Percentiles rank a stretch among this genome's conserved stretches.
Conservation (phyloP, 805 yeast species). For the Kluyveromyces aestuarii region DNA sequence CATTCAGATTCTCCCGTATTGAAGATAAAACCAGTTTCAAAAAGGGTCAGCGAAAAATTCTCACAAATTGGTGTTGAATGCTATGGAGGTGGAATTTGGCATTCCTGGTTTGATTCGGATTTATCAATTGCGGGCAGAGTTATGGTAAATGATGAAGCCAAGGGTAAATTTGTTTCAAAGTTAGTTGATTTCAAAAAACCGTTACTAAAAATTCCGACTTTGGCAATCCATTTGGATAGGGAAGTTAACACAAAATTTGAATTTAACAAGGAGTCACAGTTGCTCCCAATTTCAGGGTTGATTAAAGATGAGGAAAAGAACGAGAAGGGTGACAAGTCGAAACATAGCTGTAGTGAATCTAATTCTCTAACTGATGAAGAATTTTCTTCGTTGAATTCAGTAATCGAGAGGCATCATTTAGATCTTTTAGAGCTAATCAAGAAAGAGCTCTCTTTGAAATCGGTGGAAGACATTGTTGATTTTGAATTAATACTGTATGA, state of each 20-base stretch:
- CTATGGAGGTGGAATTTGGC: conserved; percentile 96
- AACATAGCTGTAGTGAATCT: conserved; percentile 40
- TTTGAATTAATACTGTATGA: conserved; percentile 84
- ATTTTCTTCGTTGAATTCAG: conserved; percentile 55
- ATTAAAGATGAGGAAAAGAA: conserved; percentile 22
- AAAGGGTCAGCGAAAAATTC: conserved; percentile 61
- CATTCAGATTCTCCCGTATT: conserved; percentile 93
- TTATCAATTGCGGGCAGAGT: conserved; percentile 89
- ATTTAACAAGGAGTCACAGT: conserved; percentile 79
- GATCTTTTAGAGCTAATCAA: conserved; percentile 65
- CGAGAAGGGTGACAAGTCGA: conserved; percentile 10
- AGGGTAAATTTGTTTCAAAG: conserved; percentile 48
- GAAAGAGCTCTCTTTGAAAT: conserved; percentile 43
- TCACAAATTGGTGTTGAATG: conserved; percentile 87
- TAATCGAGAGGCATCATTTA: conserved; percentile 67
- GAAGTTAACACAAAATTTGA: conserved; percentile 71
- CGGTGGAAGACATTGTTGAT: conserved; percentile 61
- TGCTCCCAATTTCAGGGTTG: conserved; percentile 79
- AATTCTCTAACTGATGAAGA: conserved; percentile 41
- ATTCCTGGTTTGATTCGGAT: conserved; percentile 95
- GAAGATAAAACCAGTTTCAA: conserved; percentile 80
- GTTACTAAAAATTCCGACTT: conserved; percentile 80
- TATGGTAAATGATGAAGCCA: conserved; percentile 42
- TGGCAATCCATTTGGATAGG: conserved; percentile 86
- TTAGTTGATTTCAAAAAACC: conserved; percentile 79